Evolutionary conservation across 257 asterid genomes (phyloP).

Genomic region (Cruciata laevipes): DNA sequence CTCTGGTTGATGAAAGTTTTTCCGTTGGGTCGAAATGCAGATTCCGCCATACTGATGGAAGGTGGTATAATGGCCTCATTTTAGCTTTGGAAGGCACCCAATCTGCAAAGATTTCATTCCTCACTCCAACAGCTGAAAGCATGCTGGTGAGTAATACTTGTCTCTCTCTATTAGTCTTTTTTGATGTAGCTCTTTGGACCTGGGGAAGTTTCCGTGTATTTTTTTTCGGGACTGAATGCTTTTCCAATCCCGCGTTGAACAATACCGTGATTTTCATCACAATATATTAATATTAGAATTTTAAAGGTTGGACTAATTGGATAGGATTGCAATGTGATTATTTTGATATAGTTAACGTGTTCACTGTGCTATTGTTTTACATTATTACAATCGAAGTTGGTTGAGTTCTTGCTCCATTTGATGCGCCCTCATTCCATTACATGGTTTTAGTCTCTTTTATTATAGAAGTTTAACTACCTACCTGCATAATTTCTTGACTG

Average conservation of each 20-base stretch:
- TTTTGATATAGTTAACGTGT: neutral
- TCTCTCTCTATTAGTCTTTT: slow-evolving; percentile 2
- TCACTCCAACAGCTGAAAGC: slow-evolving; percentile 77
- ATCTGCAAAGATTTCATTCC: slow-evolving; percentile 65
- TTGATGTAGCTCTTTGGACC: slow-evolving; percentile 2
- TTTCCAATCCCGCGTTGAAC: neutral
- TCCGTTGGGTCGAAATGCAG: slow-evolving; percentile 84
- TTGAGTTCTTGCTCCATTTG: neutral
- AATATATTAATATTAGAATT: neutral
- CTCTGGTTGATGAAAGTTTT: slow-evolving; percentile 44
- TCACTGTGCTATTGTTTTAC: neutral
- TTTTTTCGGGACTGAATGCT: slow-evolving; percentile 13
- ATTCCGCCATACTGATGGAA: slow-evolving; percentile 77
- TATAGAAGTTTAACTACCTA: neutral
- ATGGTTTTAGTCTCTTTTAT: neutral
- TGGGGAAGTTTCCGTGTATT: neutral
- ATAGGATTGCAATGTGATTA: too few relatives aligned
- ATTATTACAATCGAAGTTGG: neutral
- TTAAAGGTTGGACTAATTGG: neutral
- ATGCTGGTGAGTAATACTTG: slow-evolving; percentile 68
- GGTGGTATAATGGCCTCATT: slow-evolving; percentile 82
- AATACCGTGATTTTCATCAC: neutral
- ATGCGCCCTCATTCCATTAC: neutral
- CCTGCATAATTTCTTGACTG: neutral
- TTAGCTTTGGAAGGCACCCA: slow-evolving; percentile 58